These are phyloP conservation scores for Pichia sp. DNA, from an alignment of 1,139 yeast genomes.

Conservation along the genomic window DNA sequence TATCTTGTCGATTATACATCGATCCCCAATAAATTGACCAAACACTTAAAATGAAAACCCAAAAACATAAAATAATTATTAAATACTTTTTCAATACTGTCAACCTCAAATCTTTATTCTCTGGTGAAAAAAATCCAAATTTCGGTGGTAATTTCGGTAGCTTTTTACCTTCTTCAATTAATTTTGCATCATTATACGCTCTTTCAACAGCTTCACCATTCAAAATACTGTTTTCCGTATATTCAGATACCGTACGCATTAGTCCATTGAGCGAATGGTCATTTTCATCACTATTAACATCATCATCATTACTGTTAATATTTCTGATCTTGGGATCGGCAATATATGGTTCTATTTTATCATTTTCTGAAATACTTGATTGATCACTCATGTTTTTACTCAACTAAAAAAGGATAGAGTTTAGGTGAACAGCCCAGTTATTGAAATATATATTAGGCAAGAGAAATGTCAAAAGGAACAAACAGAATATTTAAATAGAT, in stretches of 20 bases:
- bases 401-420: no score
- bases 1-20: conserved; percentile 35
- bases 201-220: conserved; percentile 13
- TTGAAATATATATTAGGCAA: no score
- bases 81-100: conserved; percentile 12
- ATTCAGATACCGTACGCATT: conserved; percentile 22
- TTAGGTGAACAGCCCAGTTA: no score
- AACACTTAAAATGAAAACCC: conserved; percentile 31
- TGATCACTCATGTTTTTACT: background rate
- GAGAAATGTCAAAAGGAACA: no score
- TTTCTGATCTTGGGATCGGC: background rate
- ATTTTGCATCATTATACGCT: conserved; percentile 5
- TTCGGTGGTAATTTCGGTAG: conserved; percentile 6
- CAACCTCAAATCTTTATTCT: conserved; percentile 11
- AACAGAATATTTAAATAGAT: no score
- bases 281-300: background rate
- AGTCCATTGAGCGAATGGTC: conserved; percentile 4
- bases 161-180: conserved; percentile 2
- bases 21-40: conserved; percentile 61
- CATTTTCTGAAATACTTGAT: background rate
- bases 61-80: conserved; percentile 16
- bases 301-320: background rate
- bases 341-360: background rate
- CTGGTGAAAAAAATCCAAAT: conserved; percentile 15
- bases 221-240: conserved; percentile 18